These are phyloP conservation scores for Cynanchum wilfordii DNA, from an alignment of 257 asterid species.

Conservation along the genomic window DNA sequence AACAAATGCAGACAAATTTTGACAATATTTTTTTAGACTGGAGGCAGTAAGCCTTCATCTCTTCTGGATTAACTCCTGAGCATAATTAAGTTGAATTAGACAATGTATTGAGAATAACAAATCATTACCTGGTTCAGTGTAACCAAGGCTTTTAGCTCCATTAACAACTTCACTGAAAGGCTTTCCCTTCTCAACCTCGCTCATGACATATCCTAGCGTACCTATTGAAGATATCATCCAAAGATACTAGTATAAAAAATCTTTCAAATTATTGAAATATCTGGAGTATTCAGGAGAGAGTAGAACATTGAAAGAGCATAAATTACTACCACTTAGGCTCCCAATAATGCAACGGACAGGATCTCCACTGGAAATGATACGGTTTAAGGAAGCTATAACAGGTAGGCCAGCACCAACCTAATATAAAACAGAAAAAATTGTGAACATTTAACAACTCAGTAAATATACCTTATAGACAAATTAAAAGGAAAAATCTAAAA, in stretches of 20 bases:
- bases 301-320: not conserved
- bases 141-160: conserved; percentile 84
- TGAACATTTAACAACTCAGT: not conserved
- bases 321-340: conserved; percentile 73
- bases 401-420: conserved; percentile 99
- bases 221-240: conserved; percentile 39
- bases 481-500: not conserved
- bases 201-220: conserved; percentile 95
- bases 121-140: conserved; percentile 85
- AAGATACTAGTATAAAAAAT: conserved; percentile 16
- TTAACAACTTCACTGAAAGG: conserved; percentile 82
- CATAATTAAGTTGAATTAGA: not conserved
- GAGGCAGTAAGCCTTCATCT: too few relatives aligned
- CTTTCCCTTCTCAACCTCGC: conserved; percentile 82
- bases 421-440: conserved; percentile 17
- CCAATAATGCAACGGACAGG: conserved; percentile 65
- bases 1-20: too few relatives aligned
- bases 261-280: conserved; percentile 12
- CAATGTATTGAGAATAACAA: conserved; percentile 5
- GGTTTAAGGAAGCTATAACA: conserved; percentile 76
- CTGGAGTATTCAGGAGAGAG: conserved; percentile 13
- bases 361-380: conserved; percentile 79
- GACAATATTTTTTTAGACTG: not conserved
- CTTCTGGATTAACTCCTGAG: not conserved
- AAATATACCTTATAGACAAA: not conserved